These are phyloP conservation scores for Bothriochloa decipiens DNA, from an alignment of 176 grass and related monocot genomes.

Conservation along the genomic window DNA sequence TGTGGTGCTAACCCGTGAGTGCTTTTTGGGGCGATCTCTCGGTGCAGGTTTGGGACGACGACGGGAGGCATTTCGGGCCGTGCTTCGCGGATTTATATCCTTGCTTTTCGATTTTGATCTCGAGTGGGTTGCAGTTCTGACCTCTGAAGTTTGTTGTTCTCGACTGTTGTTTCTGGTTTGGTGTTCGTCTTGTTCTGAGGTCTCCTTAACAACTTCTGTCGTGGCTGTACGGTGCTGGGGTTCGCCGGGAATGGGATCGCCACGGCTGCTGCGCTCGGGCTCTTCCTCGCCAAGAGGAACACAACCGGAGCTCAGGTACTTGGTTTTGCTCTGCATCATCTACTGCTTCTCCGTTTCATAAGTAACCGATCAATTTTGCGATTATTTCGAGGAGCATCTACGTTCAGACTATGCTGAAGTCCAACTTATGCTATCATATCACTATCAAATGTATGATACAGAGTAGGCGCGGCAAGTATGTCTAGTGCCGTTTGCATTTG, in stretches of 20 bases:
- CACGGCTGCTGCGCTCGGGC: conserved; percentile 28
- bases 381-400: background rate
- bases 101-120: conserved; percentile 31
- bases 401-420: background rate
- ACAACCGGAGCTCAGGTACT: conserved; percentile 42
- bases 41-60: conserved; percentile 70
- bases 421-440: background rate
- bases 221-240: conserved; percentile 60
- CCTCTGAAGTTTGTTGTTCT: background rate
- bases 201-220: conserved; percentile 36
- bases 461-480: background rate
- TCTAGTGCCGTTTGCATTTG: background rate
- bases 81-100: conserved; percentile 97
- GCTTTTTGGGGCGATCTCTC: background rate
- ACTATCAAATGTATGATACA: background rate
- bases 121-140: background rate
- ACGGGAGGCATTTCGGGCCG: conserved; percentile 58
- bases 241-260: conserved; percentile 62
- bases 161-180: conserved; percentile 7
- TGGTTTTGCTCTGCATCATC: background rate
- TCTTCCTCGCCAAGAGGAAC: conserved; percentile 47
- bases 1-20: background rate
- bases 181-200: background rate
- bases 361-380: background rate
- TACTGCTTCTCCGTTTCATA: conserved; percentile 6